Evolutionary conservation across 768 basidiomycete genomes (phyloP).

Genomic region (Austroboletus eburneus): DNA sequence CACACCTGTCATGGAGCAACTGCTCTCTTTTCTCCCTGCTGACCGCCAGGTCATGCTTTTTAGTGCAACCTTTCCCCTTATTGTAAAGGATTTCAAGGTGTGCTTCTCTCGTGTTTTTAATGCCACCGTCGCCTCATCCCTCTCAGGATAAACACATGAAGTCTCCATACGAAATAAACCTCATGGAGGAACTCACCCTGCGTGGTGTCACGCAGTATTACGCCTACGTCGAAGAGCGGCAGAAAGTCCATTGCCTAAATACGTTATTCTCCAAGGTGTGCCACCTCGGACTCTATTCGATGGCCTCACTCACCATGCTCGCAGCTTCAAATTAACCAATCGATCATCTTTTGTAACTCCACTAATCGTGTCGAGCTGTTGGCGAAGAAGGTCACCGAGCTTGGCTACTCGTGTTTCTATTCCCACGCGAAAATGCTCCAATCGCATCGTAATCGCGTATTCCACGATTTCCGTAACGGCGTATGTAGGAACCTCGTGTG

Average conservation of each 20-base stretch:
- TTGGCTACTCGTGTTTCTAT: slow-evolving; percentile 99
- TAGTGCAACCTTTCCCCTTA: slow-evolving; percentile 98
- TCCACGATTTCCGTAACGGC: slow-evolving; percentile 99
- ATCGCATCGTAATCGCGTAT: slow-evolving; percentile 97
- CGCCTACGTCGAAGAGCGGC: slow-evolving; percentile 97
- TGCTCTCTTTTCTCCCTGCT: slow-evolving; percentile 78
- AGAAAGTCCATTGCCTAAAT: slow-evolving; percentile 99
- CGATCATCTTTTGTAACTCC: slow-evolving; percentile 99
- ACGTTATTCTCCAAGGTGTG: slow-evolving; percentile 95
- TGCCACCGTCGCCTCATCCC: slow-evolving; percentile 8
- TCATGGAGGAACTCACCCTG: slow-evolving; percentile 99
- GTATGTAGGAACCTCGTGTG: slow-evolving; percentile 99
- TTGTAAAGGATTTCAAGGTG: slow-evolving; percentile 99
- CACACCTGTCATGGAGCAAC: slow-evolving; percentile 96
- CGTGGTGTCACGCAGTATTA: slow-evolving; percentile 99
- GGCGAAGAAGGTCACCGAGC: slow-evolving; percentile 98
- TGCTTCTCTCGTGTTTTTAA: background rate
- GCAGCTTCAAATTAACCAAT: slow-evolving; percentile 99
- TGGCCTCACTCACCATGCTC: slow-evolving; percentile 6
- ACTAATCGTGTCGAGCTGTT: slow-evolving; percentile 99
- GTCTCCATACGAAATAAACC: slow-evolving; percentile 94
- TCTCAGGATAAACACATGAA: slow-evolving; percentile 92
- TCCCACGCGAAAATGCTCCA: slow-evolving; percentile 99
- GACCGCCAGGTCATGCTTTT: slow-evolving; percentile 98
- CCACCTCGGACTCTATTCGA: background rate